Percentiles rank a stretch among this genome's conserved stretches.
Evolutionary conservation across 768 basidiomycete species (phyloP).

Genomic region (Asterophora lycoperdoides): DNA sequence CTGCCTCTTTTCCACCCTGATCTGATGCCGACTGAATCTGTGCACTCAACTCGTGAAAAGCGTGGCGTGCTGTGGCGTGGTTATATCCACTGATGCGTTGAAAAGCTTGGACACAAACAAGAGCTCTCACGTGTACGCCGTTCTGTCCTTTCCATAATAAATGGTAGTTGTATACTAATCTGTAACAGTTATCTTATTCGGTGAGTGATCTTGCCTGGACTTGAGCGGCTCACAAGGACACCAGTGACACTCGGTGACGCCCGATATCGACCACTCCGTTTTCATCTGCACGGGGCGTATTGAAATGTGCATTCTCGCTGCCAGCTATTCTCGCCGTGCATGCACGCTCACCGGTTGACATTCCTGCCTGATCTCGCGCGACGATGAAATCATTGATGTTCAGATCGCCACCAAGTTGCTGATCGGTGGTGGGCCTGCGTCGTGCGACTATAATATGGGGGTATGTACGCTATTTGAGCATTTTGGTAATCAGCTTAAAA

Average conservation of each 20-base stretch:
- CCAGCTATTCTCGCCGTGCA: constrained; percentile 61
- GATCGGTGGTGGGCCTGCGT: constrained; percentile 51
- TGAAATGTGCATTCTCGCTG: background rate
- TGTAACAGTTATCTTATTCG: constrained; percentile 44
- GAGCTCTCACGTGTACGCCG: constrained; percentile 47
- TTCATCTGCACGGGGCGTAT: too few relatives aligned
- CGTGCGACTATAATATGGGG: constrained; percentile 58
- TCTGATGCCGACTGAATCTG: background rate
- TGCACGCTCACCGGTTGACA: constrained; percentile 7
- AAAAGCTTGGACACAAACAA: constrained; percentile 53
- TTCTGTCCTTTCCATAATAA: background rate
- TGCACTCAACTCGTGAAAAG: background rate
- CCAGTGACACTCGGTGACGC: constrained; percentile 46
- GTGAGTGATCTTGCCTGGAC: constrained; percentile 27
- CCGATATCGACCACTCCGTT: too few relatives aligned
- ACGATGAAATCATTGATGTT: too few relatives aligned
- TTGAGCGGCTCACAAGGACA: background rate
- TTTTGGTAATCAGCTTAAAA: background rate
- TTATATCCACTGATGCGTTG: constrained; percentile 22
- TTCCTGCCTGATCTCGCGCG: constrained; percentile 1
- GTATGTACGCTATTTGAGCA: constrained; percentile 23
- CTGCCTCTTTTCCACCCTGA: background rate
- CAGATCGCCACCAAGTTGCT: constrained; percentile 53
- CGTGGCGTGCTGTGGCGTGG: background rate
- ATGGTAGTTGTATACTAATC: too few relatives aligned